These are phyloP conservation scores for Pachyrhizus erosus DNA, from an alignment of 306 rosid genomes.

Conservation along the genomic window DNA sequence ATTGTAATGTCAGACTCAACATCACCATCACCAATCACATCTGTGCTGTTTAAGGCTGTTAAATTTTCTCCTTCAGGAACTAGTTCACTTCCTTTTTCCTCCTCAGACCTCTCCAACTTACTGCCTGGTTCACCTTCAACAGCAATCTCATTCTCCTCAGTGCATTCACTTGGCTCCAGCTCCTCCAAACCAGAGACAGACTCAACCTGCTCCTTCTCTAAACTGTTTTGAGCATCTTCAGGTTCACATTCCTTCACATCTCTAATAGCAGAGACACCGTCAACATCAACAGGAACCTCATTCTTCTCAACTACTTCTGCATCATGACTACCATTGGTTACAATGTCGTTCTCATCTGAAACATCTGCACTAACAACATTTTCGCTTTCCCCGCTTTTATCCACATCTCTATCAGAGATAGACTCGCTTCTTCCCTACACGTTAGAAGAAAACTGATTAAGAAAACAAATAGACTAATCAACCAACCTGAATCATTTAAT, in stretches of 20 bases:
- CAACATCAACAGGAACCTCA: constrained; percentile 43
- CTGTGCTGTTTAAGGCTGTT: constrained; percentile 36
- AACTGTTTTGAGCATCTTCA: constrained; percentile 14
- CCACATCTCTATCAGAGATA: constrained; percentile 13
- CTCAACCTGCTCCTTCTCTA: constrained; percentile 27
- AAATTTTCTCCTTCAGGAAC: constrained; percentile 35
- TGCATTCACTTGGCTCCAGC: constrained; percentile 1
- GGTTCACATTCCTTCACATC: constrained; percentile 2
- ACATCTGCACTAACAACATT: constrained; percentile 4
- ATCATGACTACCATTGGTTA: background rate
- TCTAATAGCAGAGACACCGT: background rate
- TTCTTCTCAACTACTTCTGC: constrained; percentile 25
- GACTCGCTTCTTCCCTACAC: constrained; percentile 28
- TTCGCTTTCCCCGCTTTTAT: background rate
- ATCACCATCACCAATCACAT: constrained; percentile 29
- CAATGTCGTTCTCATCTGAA: constrained; percentile 29
- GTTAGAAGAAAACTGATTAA: background rate
- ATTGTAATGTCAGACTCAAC: constrained; percentile 27
- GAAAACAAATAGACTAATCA: background rate
- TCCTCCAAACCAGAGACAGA: constrained; percentile 33
- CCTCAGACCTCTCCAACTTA: constrained; percentile 30
- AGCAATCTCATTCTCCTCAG: constrained; percentile 37
- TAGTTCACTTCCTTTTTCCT: constrained; percentile 37
- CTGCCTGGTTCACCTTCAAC: constrained; percentile 26
- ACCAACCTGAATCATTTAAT: background rate